Percentiles rank a stretch among this genome's conserved stretches.
phyloP scores from a whole-genome alignment of 2,329 filamentous ascomycete genomes.

The Exophiala aquamarina region DNA sequence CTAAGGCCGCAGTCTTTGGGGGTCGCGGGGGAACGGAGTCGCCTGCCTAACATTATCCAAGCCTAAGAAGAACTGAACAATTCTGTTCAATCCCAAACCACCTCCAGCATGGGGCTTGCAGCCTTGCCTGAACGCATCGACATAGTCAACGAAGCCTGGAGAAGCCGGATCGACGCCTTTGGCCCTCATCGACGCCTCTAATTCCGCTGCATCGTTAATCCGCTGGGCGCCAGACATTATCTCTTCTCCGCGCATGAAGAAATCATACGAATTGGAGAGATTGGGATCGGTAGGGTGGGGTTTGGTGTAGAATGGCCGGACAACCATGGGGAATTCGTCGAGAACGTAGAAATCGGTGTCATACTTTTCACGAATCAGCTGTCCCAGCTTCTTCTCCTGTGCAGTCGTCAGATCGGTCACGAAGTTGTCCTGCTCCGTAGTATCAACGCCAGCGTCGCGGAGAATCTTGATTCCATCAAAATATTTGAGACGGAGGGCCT shows the following conservation, averaged over 20 bases:
- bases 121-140: constrained; percentile 64
- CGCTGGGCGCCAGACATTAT: constrained; percentile 68
- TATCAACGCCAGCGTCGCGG: constrained; percentile 51
- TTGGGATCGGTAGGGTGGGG: constrained; percentile 66
- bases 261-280: constrained; percentile 68
- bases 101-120: constrained; percentile 66
- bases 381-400: constrained; percentile 70
- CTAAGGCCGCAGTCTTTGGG: constrained; percentile 51
- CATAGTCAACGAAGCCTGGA: constrained; percentile 63
- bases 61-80: constrained; percentile 67
- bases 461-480: constrained; percentile 50
- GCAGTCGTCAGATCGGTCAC: constrained; percentile 49
- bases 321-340: constrained; percentile 89
- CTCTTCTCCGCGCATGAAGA: constrained; percentile 71
- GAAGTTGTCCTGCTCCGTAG: constrained; percentile 49
- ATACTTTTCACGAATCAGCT: constrained; percentile 82
- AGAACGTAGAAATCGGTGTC: constrained; percentile 95
- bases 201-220: constrained; percentile 61
- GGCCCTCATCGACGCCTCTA: constrained; percentile 58
- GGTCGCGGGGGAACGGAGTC: constrained; percentile 65
- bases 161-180: constrained; percentile 60
- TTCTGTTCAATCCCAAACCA: constrained; percentile 65
- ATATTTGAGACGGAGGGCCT: constrained; percentile 50
- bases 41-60: constrained; percentile 63
- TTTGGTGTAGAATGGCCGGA: constrained; percentile 91